Evolutionary conservation across 768 basidiomycete species (phyloP).

Genomic region (Tylopilus felleus): DNA sequence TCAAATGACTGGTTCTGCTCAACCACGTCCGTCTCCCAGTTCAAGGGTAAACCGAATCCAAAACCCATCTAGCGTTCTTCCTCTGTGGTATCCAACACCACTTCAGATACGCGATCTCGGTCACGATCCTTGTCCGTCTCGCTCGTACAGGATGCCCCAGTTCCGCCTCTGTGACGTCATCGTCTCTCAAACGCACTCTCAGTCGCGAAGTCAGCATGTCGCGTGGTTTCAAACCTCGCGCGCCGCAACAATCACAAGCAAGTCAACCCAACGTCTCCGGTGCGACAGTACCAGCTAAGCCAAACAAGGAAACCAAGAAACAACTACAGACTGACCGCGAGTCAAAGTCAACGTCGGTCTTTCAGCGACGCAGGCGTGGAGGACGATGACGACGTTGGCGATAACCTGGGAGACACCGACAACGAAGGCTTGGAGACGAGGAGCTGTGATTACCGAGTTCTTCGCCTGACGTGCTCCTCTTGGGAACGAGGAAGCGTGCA

Average conservation of each 20-base stretch:
- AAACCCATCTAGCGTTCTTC: conserved; percentile 25
- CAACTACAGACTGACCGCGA: conserved; percentile 4
- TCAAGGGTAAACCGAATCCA: conserved; percentile 6
- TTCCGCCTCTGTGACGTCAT: conserved; percentile 32
- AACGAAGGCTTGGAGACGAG: conserved; percentile 31
- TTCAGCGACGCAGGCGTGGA: background rate
- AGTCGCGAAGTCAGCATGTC: conserved; percentile 78
- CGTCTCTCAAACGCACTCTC: conserved; percentile 50
- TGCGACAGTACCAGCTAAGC: conserved; percentile 13
- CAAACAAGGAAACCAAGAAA: conserved; percentile 8
- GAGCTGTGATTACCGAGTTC: conserved; percentile 40
- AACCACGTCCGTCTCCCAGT: conserved; percentile 3
- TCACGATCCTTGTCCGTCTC: conserved; percentile 68
- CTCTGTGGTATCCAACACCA: conserved; percentile 17
- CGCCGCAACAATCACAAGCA: conserved; percentile 11
- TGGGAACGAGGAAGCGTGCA: conserved; percentile 27
- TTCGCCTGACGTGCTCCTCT: conserved; percentile 41
- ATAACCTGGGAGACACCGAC: background rate
- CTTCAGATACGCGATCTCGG: conserved; percentile 38
- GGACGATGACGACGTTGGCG: background rate
- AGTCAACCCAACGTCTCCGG: conserved; percentile 14
- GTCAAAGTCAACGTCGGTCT: conserved; percentile 9
- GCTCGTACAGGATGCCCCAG: conserved; percentile 56
- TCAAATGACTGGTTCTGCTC: too few species aligned
- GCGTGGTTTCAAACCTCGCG: conserved; percentile 55